Base-by-base conservation (phyloP, 2,329 filamentous ascomycete genomes). In the Epichloe festucae region DNA sequence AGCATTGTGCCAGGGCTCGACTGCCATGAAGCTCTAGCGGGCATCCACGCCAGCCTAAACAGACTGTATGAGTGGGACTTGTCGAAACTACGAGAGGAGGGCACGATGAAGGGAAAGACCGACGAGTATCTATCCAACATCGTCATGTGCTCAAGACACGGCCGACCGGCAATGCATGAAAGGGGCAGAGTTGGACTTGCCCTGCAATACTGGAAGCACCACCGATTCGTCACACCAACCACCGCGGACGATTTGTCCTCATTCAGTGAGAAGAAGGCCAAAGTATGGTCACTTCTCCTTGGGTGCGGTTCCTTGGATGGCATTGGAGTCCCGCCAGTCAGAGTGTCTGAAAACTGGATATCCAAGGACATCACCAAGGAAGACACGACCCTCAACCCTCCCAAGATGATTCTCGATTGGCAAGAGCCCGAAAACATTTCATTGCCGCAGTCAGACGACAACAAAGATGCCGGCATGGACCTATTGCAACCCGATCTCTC, bases 161-260 rank as follows among this genome's bases (percentile, higher is more conserved):
- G 87, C 2, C 74, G 74, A 34, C 87, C 87, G 0, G 70, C 75
- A 34, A 85, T 91, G 77, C 85, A 93, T 65, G 75, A 76, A 14
- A 73, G 80, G 48, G 75, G 76, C 21, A 77, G 76, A 48, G 70
- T 91, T 27, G 88, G 88, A 1, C 68, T 91, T 52, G 80, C 78
- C 47, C 60, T 93, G 40, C 84, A 89, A 56, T 94, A 91, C 64
- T 93, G 87, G 87, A 83, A 80, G 64, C 76, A 84, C 58, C 70
- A 73, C 51, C 73, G 78, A 46, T 71, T 76, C 46, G 64, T 79
- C 15, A 67, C 63, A 3, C 64, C 65, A 10, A 31, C 27, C 5
- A 62, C 60, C 2, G 65, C 58, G 46, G 64, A 66, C 46, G 63
- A 66, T 17, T 65, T 70, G 35, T 63, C 70, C 17, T 59, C 62